Conservation (phyloP, 23 red algal genomes). For the Gracilariopsis chorda region DNA sequence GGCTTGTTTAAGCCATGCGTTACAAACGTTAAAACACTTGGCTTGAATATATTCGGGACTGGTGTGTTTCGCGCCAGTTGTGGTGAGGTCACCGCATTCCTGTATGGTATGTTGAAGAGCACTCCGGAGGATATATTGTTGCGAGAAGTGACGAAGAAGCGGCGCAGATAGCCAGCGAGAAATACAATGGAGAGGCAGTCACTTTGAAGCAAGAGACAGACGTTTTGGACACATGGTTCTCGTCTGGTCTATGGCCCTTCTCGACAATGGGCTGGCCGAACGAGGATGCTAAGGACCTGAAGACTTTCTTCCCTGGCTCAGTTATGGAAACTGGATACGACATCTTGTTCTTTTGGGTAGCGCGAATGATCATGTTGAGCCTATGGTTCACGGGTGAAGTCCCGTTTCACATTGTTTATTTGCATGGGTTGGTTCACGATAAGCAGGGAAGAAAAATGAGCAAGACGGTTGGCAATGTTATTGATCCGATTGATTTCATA, state of each 20-base stretch:
- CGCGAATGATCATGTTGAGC: conserved; percentile 99
- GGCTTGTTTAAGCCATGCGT: conserved; percentile 72
- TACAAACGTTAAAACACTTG: conserved; percentile 51
- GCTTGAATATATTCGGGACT: conserved; percentile 97
- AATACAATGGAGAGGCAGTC: conserved; percentile 48
- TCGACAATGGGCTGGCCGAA: conserved; percentile 97
- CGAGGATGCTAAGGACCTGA: conserved; percentile 68
- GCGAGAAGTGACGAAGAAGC: conserved; percentile 84
- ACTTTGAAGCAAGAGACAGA: conserved; percentile 84
- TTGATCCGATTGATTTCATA: conserved; percentile 93
- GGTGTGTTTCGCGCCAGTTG: conserved; percentile 96
- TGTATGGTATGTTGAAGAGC: conserved; percentile 85
- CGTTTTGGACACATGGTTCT: conserved; percentile 99
- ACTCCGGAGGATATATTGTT: conserved; percentile 69
- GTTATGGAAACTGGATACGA: conserved; percentile 99
- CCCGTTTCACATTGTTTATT: conserved; percentile 89
- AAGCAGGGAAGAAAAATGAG: conserved; percentile 95
- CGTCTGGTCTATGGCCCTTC: conserved; percentile 98
- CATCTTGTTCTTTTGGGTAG: conserved; percentile 99
- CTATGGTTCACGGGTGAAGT: conserved; percentile 73
- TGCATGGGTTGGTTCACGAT: conserved; percentile 97
- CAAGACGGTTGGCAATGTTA: conserved; percentile 95
- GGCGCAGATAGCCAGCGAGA: conserved; percentile 13
- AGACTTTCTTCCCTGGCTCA: conserved; percentile 74
- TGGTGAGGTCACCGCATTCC: conserved; percentile 99